Conservation (phyloP, 1,139 yeast species). For the Yamadazyma blattariae region DNA sequence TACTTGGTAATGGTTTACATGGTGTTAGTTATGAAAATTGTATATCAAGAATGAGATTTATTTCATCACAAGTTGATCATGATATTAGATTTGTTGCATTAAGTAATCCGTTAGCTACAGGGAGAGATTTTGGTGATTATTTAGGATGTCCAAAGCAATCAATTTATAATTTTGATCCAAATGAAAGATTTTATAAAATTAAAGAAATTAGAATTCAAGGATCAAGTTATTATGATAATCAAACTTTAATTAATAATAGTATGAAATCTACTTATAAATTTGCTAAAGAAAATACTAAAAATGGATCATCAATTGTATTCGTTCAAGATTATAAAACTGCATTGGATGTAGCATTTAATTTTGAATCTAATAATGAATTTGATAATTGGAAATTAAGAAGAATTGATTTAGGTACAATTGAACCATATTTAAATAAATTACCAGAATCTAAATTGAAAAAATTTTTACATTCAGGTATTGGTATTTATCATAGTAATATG, state of each 20-base stretch:
- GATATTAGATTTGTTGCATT: constrained; percentile 62
- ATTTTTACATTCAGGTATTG: constrained; percentile 63
- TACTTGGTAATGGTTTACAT: constrained; percentile 50
- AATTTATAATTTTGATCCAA: constrained; percentile 69
- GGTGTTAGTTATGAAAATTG: constrained; percentile 70
- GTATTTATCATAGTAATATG: constrained; percentile 62
- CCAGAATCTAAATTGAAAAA: constrained; percentile 46
- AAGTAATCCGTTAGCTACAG: constrained; percentile 68
- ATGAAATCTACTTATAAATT: constrained; percentile 38
- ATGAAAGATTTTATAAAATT: constrained; percentile 53
- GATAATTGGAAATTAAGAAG: constrained; percentile 26
- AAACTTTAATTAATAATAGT: constrained; percentile 8
- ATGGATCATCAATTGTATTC: constrained; percentile 47
- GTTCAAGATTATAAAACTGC: constrained; percentile 56
- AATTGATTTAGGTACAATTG: constrained; percentile 31
- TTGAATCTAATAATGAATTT: constrained; percentile 32
- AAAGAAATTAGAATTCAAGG: constrained; percentile 56
- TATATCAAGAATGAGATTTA: constrained; percentile 68
- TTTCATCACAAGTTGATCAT: constrained; percentile 59
- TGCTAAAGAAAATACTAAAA: constrained; percentile 20
- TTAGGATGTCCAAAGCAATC: constrained; percentile 61
- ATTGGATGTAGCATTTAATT: constrained; percentile 47
- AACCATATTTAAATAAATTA: constrained; percentile 41
- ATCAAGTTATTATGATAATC: constrained; percentile 6
- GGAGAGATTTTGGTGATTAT: constrained; percentile 84